Evolutionary conservation across 352 stramenopile genomes (phyloP), one percentile per base, ranked within the genome.

Genomic region (Phytophthora uliginosa): DNA sequence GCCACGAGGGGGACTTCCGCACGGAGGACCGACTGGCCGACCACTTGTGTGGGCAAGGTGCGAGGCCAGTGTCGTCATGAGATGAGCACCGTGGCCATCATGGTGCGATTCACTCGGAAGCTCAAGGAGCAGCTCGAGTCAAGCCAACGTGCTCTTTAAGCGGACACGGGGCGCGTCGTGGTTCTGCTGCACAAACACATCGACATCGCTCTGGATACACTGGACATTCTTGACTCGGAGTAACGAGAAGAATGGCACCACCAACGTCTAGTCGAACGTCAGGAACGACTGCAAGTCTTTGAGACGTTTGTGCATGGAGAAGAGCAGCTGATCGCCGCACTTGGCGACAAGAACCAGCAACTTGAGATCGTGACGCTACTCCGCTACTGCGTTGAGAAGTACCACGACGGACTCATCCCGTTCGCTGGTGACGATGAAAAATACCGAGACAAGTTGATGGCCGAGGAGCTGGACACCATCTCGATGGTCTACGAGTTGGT

Each of bases 401-500:
- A 50, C 15, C 42, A 50, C 8, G 42, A 50, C 15, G 42, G 42
- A 8, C 18, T 50, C 17, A 50, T 7, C 7, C 6, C 17, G 42
- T 50, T 50, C 18, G 42, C 42, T 7, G 42, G 42, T 4, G 7
- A 50, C 7, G 18, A 50, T 9, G 42, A 50, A 4, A 50, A 50
- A 10, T 50, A 50, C 17, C 42, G 42, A 50, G 17, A 50, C 42
- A 50, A 50, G 42, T 50, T 50, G 42, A 50, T 50, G 42, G 42
- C 18, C 13, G 42, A 50, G 18, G 42, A 50, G 42, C 18, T 50
- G 18, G 17, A 50, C 42, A 50, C 42, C 17, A 50, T 50, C 18
- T 50, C 42, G 42, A 50, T 50, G 42, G 42, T 50, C 13, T 50
- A 50, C 15, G 17, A 50, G 5, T 22, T 50, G 42, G 42, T 50